Conservation (phyloP, 2,329 filamentous ascomycete genomes). For the Paecilomyces variotii region DNA sequence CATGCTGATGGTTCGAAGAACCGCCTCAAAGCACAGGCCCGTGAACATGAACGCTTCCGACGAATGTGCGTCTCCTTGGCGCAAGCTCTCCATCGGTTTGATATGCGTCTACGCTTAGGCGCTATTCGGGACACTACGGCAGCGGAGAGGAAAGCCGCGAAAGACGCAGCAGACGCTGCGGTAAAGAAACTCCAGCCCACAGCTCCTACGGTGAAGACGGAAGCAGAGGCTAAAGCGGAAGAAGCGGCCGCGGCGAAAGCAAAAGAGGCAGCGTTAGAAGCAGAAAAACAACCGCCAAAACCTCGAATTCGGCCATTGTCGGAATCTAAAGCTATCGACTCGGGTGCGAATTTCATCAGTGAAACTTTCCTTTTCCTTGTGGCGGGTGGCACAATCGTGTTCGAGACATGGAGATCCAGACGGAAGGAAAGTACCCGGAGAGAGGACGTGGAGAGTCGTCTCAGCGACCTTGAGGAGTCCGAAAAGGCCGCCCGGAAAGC, state of each 20-base stretch:
- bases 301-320: constrained; percentile 56
- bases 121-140: constrained; percentile 55
- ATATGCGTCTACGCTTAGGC: constrained; percentile 61
- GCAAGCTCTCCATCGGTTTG: constrained; percentile 55
- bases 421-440: constrained; percentile 53
- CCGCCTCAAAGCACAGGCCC: constrained; percentile 59
- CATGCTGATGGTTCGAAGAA: constrained; percentile 43
- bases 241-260: constrained; percentile 40
- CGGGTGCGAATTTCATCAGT: constrained; percentile 60
- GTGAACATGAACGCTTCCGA: constrained; percentile 61
- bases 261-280: constrained; percentile 36
- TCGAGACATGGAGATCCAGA: constrained; percentile 54
- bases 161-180: constrained; percentile 49
- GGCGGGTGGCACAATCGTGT: constrained; percentile 54
- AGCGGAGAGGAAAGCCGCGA: constrained; percentile 32
- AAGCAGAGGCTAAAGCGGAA: constrained; percentile 51
- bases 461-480: constrained; percentile 50
- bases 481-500: constrained; percentile 33
- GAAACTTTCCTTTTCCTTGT: constrained; percentile 60
- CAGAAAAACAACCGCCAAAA: constrained; percentile 39
- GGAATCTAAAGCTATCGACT: constrained; percentile 61
- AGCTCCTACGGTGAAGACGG: constrained; percentile 54
- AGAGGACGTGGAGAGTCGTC: constrained; percentile 52
- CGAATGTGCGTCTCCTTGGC: constrained; percentile 54
- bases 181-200: constrained; percentile 46